Conservation (phyloP, 2,329 filamentous ascomycete species). For the Dendrostoma leiphaemia region DNA sequence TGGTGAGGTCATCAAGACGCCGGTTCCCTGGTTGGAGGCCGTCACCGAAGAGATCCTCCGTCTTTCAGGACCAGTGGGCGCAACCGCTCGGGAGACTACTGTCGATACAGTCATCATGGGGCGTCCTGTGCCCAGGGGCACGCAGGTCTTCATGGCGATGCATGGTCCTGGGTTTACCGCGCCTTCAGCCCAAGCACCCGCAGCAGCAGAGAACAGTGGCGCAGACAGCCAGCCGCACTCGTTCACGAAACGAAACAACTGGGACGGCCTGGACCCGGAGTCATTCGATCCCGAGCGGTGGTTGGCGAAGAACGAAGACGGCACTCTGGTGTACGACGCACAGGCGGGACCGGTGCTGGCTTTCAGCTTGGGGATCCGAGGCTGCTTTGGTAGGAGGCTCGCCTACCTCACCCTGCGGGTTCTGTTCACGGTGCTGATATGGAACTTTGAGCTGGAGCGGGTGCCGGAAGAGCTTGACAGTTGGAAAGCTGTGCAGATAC, state of each 20-base stretch:
- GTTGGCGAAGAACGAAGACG: neutral
- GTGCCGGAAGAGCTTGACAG: conserved; percentile 20
- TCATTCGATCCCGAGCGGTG: neutral
- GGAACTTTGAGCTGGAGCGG: conserved; percentile 26
- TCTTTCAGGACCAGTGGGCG: conserved; percentile 21
- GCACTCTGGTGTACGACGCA: conserved; percentile 20
- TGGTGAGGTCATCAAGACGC: conserved; percentile 22
- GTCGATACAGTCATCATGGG: conserved; percentile 27
- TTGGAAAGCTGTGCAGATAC: neutral
- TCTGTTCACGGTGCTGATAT: conserved; percentile 22
- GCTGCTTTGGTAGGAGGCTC: conserved; percentile 27
- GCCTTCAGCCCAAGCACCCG: neutral
- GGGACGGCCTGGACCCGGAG: conserved; percentile 7
- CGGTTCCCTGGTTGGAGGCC: conserved; percentile 31
- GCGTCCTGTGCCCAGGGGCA: conserved; percentile 27
- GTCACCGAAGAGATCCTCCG: conserved; percentile 32
- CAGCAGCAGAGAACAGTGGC: neutral
- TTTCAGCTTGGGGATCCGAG: conserved; percentile 24
- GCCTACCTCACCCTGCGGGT: conserved; percentile 28
- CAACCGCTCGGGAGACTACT: conserved; percentile 25
- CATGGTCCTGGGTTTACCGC: conserved; percentile 8
- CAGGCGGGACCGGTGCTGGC: conserved; percentile 23
- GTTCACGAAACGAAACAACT: conserved; percentile 16
- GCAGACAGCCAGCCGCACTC: conserved; percentile 21
- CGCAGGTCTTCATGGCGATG: conserved; percentile 17